phyloP scores from a whole-genome alignment of 2,329 filamentous ascomycete genomes.

The Apiospora sp. region DNA sequence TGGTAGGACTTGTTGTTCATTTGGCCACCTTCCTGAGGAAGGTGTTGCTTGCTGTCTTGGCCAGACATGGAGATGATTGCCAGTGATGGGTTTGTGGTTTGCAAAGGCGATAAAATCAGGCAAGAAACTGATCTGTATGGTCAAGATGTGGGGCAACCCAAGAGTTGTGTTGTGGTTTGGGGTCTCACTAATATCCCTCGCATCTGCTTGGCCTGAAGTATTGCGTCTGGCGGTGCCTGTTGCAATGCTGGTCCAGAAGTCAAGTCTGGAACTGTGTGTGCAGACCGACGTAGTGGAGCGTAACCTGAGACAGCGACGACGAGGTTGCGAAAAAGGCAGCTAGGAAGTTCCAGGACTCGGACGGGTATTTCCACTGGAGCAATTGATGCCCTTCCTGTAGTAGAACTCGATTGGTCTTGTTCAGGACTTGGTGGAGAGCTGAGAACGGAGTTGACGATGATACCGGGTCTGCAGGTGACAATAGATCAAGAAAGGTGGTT shows the following conservation, averaged over 20 bases:
- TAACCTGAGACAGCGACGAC: neutral
- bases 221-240: no score
- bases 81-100: neutral
- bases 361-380: no score
- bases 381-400: neutral
- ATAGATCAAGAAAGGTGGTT: neutral
- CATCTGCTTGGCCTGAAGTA: neutral
- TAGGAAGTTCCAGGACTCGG: neutral
- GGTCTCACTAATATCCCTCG: neutral
- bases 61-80: slow-evolving; percentile 7
- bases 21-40: neutral
- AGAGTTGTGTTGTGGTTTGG: neutral
- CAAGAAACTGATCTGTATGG: neutral
- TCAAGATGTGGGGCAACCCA: neutral
- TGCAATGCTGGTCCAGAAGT: neutral
- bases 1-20: neutral
- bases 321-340: neutral
- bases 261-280: neutral
- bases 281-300: neutral
- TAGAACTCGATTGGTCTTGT: neutral
- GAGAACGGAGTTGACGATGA: neutral
- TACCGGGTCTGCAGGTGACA: neutral
- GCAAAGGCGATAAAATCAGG: neutral
- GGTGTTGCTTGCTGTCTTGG: neutral
- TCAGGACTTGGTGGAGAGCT: neutral